Base-by-base conservation (phyloP, 2,329 filamentous ascomycete genomes). In the Colletotrichum musae region DNA sequence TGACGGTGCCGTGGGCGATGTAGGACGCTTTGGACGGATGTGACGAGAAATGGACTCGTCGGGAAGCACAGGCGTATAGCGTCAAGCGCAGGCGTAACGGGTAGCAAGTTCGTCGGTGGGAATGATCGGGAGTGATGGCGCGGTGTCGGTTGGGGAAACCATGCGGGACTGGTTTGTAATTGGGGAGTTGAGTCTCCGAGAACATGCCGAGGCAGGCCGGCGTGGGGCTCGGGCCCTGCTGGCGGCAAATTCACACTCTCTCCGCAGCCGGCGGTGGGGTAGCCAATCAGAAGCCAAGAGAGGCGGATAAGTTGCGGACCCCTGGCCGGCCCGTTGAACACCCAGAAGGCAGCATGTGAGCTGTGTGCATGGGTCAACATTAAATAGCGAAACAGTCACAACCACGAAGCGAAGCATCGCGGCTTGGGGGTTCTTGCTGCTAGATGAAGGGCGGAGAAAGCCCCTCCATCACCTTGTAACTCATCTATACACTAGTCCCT, bases 1-100 rank as follows among this genome's bases (percentile, higher is more conserved):
- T 85, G 75, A 62, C 68, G 70, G 61, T 39, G 47, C 54, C 54
- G 56, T 57, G 26, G 18, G 28, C 24, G 41, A 36, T 28, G 26
- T 39, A 28, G 16, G 16, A 32, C 52, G 41, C 18, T 15, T 6
- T 39, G n/a, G 28, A 10, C n/a, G 36, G 2, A 45, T n/a, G 26
- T 24, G 32, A 15, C 26, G 47, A 13, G 16, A 64, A 50, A 10
- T 41, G 13, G 13, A 10, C 36, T 16, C 28, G n/a, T 50, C 15
- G 41, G 15, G 32, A 56, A 51, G 43, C 41, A 24, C 16, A 18
- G 21, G 47, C 36, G 21, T 10, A 48, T 16, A 41, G 36, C 36
- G 47, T 50, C n/a, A 47, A 36, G 21, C 32, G 50, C 48, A 45
- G 18, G 16, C 21, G 24, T 53, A 41, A 5, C n/a, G 7, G 16